Evolutionary conservation across 805 yeast species (phyloP).

Genomic region (Candida adriatica): DNA sequence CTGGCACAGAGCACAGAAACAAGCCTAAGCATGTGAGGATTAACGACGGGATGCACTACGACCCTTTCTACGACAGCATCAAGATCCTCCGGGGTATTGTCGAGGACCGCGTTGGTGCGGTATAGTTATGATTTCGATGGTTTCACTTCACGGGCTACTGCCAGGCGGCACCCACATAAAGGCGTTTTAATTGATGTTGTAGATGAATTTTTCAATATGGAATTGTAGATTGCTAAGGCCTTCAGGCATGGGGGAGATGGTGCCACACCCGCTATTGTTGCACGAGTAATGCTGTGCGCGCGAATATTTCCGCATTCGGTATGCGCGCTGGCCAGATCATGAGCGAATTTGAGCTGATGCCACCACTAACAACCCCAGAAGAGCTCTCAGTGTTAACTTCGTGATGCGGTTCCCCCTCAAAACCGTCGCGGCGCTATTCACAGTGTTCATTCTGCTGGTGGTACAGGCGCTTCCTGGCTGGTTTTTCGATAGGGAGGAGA

Average conservation of each 20-base stretch:
- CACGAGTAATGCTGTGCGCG: not conserved
- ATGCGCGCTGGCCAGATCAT: not conserved
- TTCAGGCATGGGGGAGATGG: too few relatives aligned
- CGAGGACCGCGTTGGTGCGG: conserved; percentile 30
- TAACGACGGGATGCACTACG: conserved; percentile 46
- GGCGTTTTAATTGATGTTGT: too few relatives aligned
- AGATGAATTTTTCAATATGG: too few relatives aligned
- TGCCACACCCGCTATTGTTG: not conserved
- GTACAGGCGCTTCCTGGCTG: not conserved
- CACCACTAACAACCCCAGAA: conserved; percentile 6
- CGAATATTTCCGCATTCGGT: conserved; percentile 1
- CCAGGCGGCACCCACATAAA: too few relatives aligned
- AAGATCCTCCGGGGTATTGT: conserved; percentile 60
- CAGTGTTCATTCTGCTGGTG: not conserved
- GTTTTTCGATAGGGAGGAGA: too few relatives aligned
- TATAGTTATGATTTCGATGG: too few relatives aligned
- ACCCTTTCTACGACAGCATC: conserved; percentile 49
- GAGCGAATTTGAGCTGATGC: conserved; percentile 2
- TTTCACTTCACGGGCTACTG: too few relatives aligned
- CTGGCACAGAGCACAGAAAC: conserved; percentile 43
- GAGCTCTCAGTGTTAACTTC: conserved; percentile 8
- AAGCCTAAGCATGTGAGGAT: conserved; percentile 43
- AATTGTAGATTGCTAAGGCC: too few relatives aligned
- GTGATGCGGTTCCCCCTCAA: too few relatives aligned
- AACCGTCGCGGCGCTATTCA: conserved; percentile 8